phyloP scores from a whole-genome alignment of 345 rosid species.

The Boechera retrofracta region DNA sequence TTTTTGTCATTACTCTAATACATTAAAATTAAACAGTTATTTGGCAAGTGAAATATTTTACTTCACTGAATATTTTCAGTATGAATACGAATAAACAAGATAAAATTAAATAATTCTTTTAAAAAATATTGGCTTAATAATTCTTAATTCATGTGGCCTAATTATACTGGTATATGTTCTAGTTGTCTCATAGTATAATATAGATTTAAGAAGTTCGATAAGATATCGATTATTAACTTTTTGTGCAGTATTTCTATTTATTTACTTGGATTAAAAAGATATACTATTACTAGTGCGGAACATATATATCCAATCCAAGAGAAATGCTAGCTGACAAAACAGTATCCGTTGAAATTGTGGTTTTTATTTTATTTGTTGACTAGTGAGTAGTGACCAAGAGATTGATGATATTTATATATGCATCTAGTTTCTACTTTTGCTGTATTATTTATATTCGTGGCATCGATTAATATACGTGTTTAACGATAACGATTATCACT shows the following conservation, averaged over 20 bases:
- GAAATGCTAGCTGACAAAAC: background rate
- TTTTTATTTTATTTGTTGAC: background rate
- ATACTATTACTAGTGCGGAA: background rate
- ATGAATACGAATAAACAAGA: background rate
- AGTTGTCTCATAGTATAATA: background rate
- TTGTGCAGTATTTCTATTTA: background rate
- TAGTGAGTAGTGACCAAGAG: background rate
- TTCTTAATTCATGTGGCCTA: too few species aligned
- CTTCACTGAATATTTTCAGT: background rate
- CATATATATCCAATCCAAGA: slow-evolving; percentile 1
- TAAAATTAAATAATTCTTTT: background rate
- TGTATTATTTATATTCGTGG: background rate
- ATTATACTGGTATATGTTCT: background rate
- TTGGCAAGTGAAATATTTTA: background rate
- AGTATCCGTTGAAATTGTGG: background rate
- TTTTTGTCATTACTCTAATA: background rate
- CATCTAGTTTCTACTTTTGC: background rate
- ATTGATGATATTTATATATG: background rate
- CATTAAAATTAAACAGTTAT: too few species aligned
- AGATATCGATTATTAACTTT: background rate
- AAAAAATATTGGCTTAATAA: too few species aligned
- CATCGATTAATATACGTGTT: background rate
- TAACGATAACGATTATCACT: background rate
- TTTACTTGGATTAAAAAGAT: background rate
- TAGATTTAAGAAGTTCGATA: background rate